These are phyloP conservation scores for Termitomyces sp. DNA, from an alignment of 768 basidiomycete species.

Conservation along the genomic window DNA sequence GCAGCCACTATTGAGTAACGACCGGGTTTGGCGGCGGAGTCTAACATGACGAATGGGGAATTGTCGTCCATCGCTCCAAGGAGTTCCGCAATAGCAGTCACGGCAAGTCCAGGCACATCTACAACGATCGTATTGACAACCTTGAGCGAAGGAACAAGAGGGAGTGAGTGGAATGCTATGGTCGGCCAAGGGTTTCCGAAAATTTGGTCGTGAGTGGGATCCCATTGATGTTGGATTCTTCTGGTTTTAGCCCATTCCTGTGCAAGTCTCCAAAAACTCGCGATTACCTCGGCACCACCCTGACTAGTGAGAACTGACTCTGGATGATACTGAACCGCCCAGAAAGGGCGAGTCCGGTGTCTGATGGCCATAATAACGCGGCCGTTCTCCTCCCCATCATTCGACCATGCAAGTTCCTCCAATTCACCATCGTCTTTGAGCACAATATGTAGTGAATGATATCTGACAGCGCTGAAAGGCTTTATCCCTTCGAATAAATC, in stretches of 20 bases:
- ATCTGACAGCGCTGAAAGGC: slow-evolving; percentile 61
- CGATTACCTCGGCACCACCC: slow-evolving; percentile 63
- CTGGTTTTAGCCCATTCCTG: slow-evolving; percentile 46
- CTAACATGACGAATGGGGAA: slow-evolving; percentile 66
- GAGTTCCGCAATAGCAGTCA: slow-evolving; percentile 53
- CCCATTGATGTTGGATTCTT: slow-evolving; percentile 40
- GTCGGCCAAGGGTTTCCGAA: slow-evolving; percentile 63
- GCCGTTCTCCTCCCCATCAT: slow-evolving; percentile 65
- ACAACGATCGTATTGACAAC: slow-evolving; percentile 34
- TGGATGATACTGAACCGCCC: slow-evolving; percentile 90
- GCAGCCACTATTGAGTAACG: slow-evolving; percentile 70
- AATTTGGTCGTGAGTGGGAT: slow-evolving; percentile 23
- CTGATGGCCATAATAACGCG: slow-evolving; percentile 70
- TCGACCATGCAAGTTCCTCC: slow-evolving; percentile 68
- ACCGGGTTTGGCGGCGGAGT: slow-evolving; percentile 75
- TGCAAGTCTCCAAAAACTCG: slow-evolving; percentile 74
- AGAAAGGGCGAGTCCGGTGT: slow-evolving; percentile 66
- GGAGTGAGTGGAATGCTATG: slow-evolving; percentile 21
- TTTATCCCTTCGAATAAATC: slow-evolving; percentile 62
- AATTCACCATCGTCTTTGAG: slow-evolving; percentile 47
- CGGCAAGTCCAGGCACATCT: slow-evolving; percentile 35
- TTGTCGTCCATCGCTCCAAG: slow-evolving; percentile 56
- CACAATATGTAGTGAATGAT: slow-evolving; percentile 75
- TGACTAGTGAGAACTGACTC: slow-evolving; percentile 74
- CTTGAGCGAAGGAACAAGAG: slow-evolving; percentile 17